Evolutionary conservation across 495 filamentous ascomycete species (phyloP).

Genomic region (Opeltia flavorubescens): DNA sequence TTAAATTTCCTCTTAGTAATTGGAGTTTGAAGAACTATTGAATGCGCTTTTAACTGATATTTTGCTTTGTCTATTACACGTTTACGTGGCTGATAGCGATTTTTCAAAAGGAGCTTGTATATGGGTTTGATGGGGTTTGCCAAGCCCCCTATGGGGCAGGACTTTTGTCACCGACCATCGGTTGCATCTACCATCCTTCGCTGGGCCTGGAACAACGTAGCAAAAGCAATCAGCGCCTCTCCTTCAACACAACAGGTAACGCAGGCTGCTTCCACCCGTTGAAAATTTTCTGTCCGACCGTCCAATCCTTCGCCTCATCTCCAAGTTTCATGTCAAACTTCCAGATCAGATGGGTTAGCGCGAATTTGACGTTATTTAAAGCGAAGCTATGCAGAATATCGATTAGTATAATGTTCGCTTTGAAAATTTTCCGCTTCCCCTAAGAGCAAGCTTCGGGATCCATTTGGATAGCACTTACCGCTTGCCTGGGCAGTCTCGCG

Average conservation of each 20-base stretch:
- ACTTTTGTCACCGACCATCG: too few species aligned
- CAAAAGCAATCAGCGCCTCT: neutral
- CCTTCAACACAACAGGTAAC: conserved; percentile 1
- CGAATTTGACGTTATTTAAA: conserved; percentile 31
- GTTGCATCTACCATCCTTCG: too few species aligned
- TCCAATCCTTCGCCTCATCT: conserved; percentile 24
- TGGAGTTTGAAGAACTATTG: too few species aligned
- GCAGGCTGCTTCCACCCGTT: conserved; percentile 19
- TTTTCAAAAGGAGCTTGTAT: too few species aligned
- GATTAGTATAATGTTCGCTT: conserved; percentile 1
- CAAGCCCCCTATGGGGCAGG: too few species aligned
- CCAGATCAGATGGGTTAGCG: conserved; percentile 26
- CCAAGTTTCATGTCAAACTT: conserved; percentile 29
- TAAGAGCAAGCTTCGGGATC: neutral
- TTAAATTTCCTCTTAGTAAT: too few species aligned
- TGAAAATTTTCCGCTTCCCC: neutral
- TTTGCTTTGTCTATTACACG: too few species aligned
- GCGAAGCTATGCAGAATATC: conserved; percentile 20
- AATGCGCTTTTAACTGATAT: too few species aligned
- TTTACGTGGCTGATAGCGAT: too few species aligned
- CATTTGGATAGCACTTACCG: conserved; percentile 32
- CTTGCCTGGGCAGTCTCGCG: conserved; percentile 45
- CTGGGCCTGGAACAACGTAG: too few species aligned
- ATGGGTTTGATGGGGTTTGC: too few species aligned
- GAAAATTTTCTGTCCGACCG: conserved; percentile 18